phyloP scores from a whole-genome alignment of 345 rosid genomes.

The Raphanus raphanistrum region DNA sequence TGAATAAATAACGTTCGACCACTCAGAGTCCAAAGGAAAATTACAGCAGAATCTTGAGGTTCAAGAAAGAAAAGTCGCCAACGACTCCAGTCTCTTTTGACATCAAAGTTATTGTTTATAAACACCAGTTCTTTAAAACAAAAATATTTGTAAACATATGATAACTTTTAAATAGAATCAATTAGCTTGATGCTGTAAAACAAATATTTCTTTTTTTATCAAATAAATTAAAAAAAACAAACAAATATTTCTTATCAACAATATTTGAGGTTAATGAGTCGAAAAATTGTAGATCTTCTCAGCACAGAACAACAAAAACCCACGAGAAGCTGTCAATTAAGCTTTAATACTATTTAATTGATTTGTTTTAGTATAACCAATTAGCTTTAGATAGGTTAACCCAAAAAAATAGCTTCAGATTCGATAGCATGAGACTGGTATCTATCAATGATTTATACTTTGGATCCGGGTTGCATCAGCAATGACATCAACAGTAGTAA shows the following conservation, averaged over 20 bases:
- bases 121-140: not conserved
- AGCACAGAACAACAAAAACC: not conserved
- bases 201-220: not conserved
- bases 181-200: not conserved
- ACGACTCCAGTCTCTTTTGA: not conserved
- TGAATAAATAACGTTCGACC: not conserved
- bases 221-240: no score
- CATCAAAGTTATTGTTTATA: not conserved
- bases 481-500: constrained; percentile 27
- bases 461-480: constrained; percentile 24
- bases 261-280: not conserved
- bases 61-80: not conserved
- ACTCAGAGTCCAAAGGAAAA: not conserved
- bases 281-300: not conserved
- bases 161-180: not conserved
- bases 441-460: not conserved
- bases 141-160: not conserved
- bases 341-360: not conserved
- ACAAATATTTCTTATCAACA: not conserved
- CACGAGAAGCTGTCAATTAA: not conserved
- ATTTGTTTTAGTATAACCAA: no score
- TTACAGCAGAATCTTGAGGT: not conserved
- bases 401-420: no score
- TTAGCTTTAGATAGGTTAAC: not conserved
- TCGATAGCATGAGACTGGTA: not conserved